Base-by-base conservation (phyloP, 2,329 filamentous ascomycete species). In the Penicillium sp. region DNA sequence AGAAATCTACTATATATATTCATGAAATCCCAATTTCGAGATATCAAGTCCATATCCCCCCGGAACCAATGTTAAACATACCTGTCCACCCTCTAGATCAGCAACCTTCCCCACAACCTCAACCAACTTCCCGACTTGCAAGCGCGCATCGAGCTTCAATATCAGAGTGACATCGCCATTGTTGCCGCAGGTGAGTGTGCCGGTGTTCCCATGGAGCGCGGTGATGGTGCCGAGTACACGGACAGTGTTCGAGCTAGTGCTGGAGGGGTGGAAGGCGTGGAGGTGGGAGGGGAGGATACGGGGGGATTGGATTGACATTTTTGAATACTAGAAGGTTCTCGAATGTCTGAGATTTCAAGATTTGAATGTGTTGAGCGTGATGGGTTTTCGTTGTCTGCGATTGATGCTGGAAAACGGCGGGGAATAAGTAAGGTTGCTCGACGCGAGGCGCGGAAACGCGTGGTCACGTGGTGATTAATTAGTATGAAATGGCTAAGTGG, bases 191-290 rank as follows among this genome's bases (percentile, higher is more conserved):
- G 96, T 91, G 31, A 97, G 83, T 6, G 86, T 86, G 0, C 92
- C 93, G 50, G 85, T 83, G 52, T 94, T 90, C 65, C 93, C 93
- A 51, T 88, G 87, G 25, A 97, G 81, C 68, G 94, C 88, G 4
- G 85, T 84, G 47, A 97, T 92, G 68, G 89, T 92, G 68, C 94
- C 94, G 6, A 96, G 82, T 55, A 97, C 81, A 67, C 92, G 92
- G 61, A 97, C 90, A 61, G 89, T 75, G 56, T 68, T 66, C 31
- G 67, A 61, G 57, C 62, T 66, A 27, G 68, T 57, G 57, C 66
- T 68, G 47, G 74, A 83, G 65, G 82, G 81, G 64, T 87, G 82
- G 78, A 93, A 96, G 70, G 82, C 82, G 72, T 91, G 86, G 57
- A 97, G 88, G 77, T 93, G 89, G 41, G 83, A 79, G 53, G 89